Evolutionary conservation across 2,329 filamentous ascomycete genomes (phyloP).

Genomic region (Ophiostoma piceae): DNA sequence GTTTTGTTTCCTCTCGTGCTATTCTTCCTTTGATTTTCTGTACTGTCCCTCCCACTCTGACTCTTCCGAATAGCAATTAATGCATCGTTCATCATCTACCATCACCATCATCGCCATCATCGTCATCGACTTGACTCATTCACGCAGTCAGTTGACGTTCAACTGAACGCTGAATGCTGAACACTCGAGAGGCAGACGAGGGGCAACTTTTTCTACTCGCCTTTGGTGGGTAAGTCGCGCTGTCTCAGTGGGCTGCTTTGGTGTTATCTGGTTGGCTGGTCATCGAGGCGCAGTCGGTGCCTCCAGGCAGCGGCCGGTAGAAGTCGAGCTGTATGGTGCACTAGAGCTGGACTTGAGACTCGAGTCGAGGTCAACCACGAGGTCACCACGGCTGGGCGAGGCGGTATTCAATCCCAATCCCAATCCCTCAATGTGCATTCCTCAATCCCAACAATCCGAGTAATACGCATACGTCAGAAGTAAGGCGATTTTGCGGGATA

Average conservation of each 20-base stretch:
- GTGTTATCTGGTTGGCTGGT: slow-evolving; percentile 16
- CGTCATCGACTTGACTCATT: slow-evolving; percentile 6
- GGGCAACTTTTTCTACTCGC: slow-evolving; percentile 8
- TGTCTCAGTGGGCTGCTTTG: slow-evolving; percentile 9
- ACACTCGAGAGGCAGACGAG: not conserved
- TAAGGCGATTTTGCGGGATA: not conserved
- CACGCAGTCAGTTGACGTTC: not conserved
- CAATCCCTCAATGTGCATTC: not conserved
- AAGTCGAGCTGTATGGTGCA: not conserved
- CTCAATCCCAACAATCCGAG: not conserved
- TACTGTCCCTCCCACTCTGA: not conserved
- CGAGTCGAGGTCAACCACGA: not conserved
- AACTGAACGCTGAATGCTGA: not conserved
- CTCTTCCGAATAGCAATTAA: not conserved
- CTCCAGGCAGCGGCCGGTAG: not conserved
- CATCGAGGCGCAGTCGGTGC: not conserved
- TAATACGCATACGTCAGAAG: not conserved
- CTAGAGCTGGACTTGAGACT: not conserved
- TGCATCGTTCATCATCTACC: not conserved
- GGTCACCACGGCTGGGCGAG: not conserved
- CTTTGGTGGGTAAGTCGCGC: not conserved
- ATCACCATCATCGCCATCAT: not conserved
- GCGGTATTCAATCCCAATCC: not conserved
- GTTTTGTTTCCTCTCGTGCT: not conserved
- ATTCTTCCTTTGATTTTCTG: not conserved